These are phyloP conservation scores for Xerocomus minutiporus DNA, from an alignment of 1,284 basidiomycete genomes.

Conservation along the genomic window DNA sequence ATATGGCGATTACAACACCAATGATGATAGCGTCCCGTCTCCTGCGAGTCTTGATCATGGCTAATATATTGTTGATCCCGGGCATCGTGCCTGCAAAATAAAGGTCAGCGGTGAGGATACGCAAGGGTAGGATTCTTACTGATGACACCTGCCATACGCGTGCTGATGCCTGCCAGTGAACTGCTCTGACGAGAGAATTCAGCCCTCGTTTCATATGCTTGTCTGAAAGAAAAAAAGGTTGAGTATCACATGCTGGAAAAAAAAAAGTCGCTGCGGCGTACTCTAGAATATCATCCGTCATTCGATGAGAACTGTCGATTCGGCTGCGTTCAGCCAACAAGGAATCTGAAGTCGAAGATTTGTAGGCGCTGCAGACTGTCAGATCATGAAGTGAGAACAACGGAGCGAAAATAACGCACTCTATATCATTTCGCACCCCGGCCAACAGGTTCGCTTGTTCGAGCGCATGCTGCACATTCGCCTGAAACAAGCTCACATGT, in stretches of 20 bases:
- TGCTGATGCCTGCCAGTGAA: constrained; percentile 73
- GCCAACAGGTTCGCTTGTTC: constrained; percentile 85
- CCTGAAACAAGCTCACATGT: constrained; percentile 37
- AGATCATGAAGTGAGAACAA: not conserved
- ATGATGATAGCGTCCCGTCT: constrained; percentile 89
- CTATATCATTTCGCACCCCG: constrained; percentile 94
- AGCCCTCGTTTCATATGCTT: constrained; percentile 96
- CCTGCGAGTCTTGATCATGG: constrained; percentile 89
- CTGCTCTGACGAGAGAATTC: constrained; percentile 87
- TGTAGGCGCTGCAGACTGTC: constrained; percentile 63
- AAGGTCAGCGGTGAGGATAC: not conserved
- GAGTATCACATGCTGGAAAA: constrained; percentile 3
- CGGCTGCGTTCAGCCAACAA: constrained; percentile 82
- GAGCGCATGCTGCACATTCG: constrained; percentile 78
- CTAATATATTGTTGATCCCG: constrained; percentile 86
- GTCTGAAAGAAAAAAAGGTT: constrained; percentile 46
- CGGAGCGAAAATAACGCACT: constrained; percentile 49
- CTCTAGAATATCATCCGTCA: constrained; percentile 93
- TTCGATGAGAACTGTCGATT: constrained; percentile 90
- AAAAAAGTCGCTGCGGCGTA: constrained; percentile 38
- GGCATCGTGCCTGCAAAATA: constrained; percentile 72
- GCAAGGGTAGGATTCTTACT: constrained; percentile 46
- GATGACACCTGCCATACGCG: constrained; percentile 79
- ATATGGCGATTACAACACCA: constrained; percentile 82
- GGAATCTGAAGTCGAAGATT: constrained; percentile 83